A percentile compares a stretch with the other conserved stretches of the same genome.
Evolutionary conservation across 352 stramenopile species (phyloP).

Genomic region (Phytopythium montanum): DNA sequence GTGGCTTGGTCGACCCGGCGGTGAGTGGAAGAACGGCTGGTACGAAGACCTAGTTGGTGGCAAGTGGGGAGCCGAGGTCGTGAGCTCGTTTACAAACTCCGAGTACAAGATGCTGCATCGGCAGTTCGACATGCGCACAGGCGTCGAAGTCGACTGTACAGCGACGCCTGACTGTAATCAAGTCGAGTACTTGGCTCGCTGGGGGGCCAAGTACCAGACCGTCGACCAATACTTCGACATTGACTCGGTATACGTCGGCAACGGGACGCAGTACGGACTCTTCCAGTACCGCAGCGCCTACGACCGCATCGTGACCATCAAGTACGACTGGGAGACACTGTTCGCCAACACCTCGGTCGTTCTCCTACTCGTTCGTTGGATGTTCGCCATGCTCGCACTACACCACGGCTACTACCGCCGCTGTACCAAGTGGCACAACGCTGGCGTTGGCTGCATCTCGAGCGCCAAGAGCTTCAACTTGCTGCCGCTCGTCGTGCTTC

Average conservation of each 20-base stretch:
- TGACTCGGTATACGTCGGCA: slow-evolving; percentile 11
- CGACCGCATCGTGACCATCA: not conserved
- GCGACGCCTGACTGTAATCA: not conserved
- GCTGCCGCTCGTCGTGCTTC: slow-evolving; percentile 18
- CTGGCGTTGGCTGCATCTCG: slow-evolving; percentile 17
- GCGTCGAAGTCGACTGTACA: not conserved
- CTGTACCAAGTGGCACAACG: slow-evolving; percentile 10
- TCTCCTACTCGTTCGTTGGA: not conserved
- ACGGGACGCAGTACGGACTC: slow-evolving; percentile 2
- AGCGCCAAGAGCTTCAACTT: slow-evolving; percentile 19
- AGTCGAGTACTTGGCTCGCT: not conserved
- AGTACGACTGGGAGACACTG: slow-evolving; percentile 4
- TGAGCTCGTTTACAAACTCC: not conserved
- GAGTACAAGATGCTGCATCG: slow-evolving; percentile 5
- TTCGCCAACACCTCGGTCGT: not conserved
- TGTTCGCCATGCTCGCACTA: slow-evolving; percentile 7
- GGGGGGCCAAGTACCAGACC: slow-evolving; percentile 10
- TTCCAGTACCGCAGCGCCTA: slow-evolving; percentile 1
- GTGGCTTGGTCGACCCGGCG: slow-evolving; percentile 1
- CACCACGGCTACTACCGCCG: not conserved
- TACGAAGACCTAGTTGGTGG: slow-evolving; percentile 5
- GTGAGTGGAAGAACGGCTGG: slow-evolving; percentile 8
- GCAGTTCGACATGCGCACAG: slow-evolving; percentile 4
- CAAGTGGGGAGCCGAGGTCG: slow-evolving; percentile 3
- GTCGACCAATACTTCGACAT: slow-evolving; percentile 21